Evolutionary conservation across 1,139 yeast species (phyloP).

Genomic region (Blastobotrys indianensis): DNA sequence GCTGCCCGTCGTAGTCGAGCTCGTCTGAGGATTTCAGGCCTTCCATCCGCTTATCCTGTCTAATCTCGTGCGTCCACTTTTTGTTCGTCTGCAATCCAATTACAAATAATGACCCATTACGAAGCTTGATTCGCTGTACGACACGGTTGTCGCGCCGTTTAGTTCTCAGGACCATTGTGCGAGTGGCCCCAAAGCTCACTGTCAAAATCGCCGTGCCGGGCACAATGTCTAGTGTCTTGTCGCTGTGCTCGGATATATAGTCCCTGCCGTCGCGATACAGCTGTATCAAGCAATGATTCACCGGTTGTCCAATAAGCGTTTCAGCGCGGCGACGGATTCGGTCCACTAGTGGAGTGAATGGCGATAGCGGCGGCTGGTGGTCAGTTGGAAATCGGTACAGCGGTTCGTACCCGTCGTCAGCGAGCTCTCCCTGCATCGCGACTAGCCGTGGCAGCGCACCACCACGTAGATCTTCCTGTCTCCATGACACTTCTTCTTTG

Average conservation of each 20-base stretch:
- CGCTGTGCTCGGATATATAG: slow-evolving; percentile 8
- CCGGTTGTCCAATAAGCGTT: neutral
- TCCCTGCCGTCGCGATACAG: slow-evolving; percentile 5
- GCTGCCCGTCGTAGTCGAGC: neutral
- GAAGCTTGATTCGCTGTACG: neutral
- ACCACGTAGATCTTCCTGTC: slow-evolving; percentile 5
- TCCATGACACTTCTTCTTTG: slow-evolving; percentile 3
- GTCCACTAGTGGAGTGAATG: neutral
- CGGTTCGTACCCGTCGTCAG: neutral
- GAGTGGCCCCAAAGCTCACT: slow-evolving; percentile 6
- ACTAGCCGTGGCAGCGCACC: slow-evolving; percentile 8
- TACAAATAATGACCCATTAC: neutral
- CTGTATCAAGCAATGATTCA: slow-evolving; percentile 7
- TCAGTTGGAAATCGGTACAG: slow-evolving; percentile 9
- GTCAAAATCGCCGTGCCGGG: slow-evolving; percentile 2
- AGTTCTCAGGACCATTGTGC: slow-evolving; percentile 4
- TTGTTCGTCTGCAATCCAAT: slow-evolving; percentile 7
- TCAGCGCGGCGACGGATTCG: slow-evolving; percentile 2
- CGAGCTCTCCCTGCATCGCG: slow-evolving; percentile 6
- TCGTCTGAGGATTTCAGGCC: neutral
- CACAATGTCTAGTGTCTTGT: slow-evolving; percentile 8
- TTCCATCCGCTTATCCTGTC: slow-evolving; percentile 1
- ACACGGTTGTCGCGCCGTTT: neutral
- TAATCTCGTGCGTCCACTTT: slow-evolving; percentile 8
- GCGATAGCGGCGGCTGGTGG: slow-evolving; percentile 1